Percentiles rank a stretch among this genome's conserved stretches.
phyloP scores from a whole-genome alignment of 345 rosid species.

The Hevea brasiliensis region DNA sequence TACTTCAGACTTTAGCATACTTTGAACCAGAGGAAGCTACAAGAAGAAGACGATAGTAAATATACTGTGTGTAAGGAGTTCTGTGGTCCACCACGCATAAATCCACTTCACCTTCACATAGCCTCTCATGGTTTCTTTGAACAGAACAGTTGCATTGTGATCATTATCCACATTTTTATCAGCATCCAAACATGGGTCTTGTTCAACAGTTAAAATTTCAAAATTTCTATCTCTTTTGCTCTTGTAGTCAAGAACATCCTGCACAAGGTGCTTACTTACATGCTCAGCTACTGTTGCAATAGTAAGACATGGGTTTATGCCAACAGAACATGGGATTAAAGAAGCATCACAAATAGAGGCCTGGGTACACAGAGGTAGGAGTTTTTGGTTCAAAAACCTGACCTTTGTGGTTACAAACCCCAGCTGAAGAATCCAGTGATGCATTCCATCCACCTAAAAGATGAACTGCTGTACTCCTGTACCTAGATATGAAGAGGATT shows the following conservation, averaged over 20 bases:
- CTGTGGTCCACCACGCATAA: slow-evolving; percentile 33
- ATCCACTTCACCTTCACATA: slow-evolving; percentile 41
- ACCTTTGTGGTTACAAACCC: slow-evolving; percentile 44
- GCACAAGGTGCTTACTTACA: slow-evolving; percentile 35
- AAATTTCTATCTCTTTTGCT: slow-evolving; percentile 3
- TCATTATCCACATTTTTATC: slow-evolving; percentile 10
- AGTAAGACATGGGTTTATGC: slow-evolving; percentile 45
- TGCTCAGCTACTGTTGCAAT: slow-evolving; percentile 48
- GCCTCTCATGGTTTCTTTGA: slow-evolving; percentile 45
- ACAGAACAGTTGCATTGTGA: slow-evolving; percentile 13
- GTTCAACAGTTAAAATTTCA: slow-evolving; percentile 9
- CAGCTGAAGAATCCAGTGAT: slow-evolving; percentile 34
- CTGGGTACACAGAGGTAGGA: slow-evolving; percentile 30
- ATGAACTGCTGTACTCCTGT: slow-evolving; percentile 47
- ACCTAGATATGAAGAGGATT: slow-evolving; percentile 43
- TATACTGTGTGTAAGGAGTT: slow-evolving; percentile 46
- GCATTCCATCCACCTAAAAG: slow-evolving; percentile 55
- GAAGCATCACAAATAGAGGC: slow-evolving; percentile 55
- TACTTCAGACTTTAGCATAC: slow-evolving; percentile 21
- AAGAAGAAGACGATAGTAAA: slow-evolving; percentile 44
- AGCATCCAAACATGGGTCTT: background rate
- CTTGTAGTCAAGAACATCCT: slow-evolving; percentile 34
- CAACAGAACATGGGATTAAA: slow-evolving; percentile 49
- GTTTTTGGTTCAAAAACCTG: slow-evolving; percentile 41
- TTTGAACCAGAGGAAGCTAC: slow-evolving; percentile 45